Conservation (phyloP, 2,329 filamentous ascomycete species). For the Aspergillus tamarii region DNA sequence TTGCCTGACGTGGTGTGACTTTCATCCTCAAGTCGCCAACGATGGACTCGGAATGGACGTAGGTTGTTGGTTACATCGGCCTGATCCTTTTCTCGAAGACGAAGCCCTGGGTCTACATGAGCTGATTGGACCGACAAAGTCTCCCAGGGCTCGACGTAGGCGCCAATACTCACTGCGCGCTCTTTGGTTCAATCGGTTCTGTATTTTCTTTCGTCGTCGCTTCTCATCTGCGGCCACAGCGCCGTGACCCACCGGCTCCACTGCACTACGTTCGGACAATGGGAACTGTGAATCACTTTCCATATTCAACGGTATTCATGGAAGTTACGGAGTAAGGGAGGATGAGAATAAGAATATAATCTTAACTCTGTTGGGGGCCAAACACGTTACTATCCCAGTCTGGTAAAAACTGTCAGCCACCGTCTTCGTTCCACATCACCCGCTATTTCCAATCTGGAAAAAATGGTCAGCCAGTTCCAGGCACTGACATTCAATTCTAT, state of each 20-base stretch:
- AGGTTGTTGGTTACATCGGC: background rate
- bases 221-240: conserved; percentile 1
- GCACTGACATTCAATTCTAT: no score
- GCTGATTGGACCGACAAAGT: background rate
- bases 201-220: conserved; percentile 15
- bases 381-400: background rate
- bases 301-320: background rate
- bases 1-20: background rate
- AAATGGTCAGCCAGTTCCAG: background rate
- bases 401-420: background rate
- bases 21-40: conserved; percentile 15
- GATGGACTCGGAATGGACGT: conserved; percentile 13
- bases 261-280: background rate
- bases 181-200: conserved; percentile 22
- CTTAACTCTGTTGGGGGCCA: background rate
- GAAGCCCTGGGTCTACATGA: conserved; percentile 8
- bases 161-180: conserved; percentile 15
- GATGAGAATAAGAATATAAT: no score
- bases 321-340: no score
- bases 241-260: background rate
- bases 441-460: background rate
- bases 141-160: background rate
- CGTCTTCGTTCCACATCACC: no score
- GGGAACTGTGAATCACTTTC: background rate
- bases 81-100: background rate